Evolutionary conservation across 2,329 filamentous ascomycete species (phyloP).

Genomic region (Verticillium dahliae): DNA sequence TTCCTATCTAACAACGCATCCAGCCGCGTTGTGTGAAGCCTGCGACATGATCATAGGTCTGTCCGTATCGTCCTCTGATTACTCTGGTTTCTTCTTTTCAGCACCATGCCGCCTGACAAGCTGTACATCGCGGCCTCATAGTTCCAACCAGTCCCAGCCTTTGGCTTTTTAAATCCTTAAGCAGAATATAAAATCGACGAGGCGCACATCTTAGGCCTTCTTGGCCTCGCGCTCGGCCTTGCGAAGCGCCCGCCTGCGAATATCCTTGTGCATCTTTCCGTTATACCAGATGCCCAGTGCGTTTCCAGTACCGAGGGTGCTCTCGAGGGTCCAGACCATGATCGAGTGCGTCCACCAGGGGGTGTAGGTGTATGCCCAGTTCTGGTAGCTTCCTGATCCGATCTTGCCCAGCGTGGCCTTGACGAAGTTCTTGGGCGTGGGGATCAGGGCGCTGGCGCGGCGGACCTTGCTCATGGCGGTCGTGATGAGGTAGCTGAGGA

Average conservation of each 20-base stretch:
- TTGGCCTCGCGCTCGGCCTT: slow-evolving; percentile 80
- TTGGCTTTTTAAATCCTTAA: neutral
- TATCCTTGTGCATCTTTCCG: slow-evolving; percentile 70
- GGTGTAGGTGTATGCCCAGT: slow-evolving; percentile 75
- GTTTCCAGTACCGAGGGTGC: slow-evolving; percentile 43
- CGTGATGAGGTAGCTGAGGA: slow-evolving; percentile 88
- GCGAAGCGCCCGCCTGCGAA: slow-evolving; percentile 72
- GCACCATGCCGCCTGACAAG: too few relatives aligned
- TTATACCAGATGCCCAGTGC: slow-evolving; percentile 42
- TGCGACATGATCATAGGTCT: too few relatives aligned
- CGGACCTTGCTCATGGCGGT: slow-evolving; percentile 97
- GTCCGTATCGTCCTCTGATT: too few relatives aligned
- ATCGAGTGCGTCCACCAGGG: slow-evolving; percentile 90
- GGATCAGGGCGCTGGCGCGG: slow-evolving; percentile 69
- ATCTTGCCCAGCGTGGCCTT: slow-evolving; percentile 72
- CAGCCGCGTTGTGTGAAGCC: too few relatives aligned
- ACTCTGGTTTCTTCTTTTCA: too few relatives aligned
- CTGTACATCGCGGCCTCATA: too few relatives aligned
- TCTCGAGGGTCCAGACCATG: slow-evolving; percentile 77
- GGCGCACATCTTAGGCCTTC: slow-evolving; percentile 35
- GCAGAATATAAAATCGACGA: neutral
- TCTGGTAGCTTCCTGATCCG: slow-evolving; percentile 72
- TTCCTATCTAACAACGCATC: neutral
- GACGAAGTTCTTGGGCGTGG: slow-evolving; percentile 78
- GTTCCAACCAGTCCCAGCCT: too few relatives aligned